Base-by-base conservation (phyloP, 495 filamentous ascomycete genomes). In the Zalerion maritima region DNA sequence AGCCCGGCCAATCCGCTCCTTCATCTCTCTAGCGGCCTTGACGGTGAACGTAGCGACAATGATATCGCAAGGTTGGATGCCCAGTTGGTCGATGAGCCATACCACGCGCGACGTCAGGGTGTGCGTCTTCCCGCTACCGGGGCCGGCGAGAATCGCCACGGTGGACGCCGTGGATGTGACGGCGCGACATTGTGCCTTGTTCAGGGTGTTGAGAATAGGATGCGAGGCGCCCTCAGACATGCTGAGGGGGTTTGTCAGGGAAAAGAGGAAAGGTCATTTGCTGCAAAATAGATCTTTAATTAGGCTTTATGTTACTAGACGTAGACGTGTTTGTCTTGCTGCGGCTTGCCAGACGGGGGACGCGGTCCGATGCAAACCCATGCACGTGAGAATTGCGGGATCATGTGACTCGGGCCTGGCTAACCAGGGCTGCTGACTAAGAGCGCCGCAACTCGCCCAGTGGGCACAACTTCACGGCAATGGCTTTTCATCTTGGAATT, bases 41-140 rank as follows among this genome's bases (percentile, higher is more conserved):
- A 93, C 81, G 2, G 91, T 99, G 48, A 99, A 99, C 1, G 91
- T 99, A 36, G 87, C 87, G 32, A 93, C 91, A 24, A 99, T 75
- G 47, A 99, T 71, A 62, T 96, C 89, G 60, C 83, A 77, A 40
- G 91, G 86, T 23, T 72, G 72, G 42, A 82, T 73, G 18, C 74
- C 69, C 38, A 80, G 58, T 39, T 80, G 62, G n/a, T 71, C 65
- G 28, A 99, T 70, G n/a, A 96, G 71, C 62, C 91, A 93, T 33
- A 87, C 91, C 31, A 93, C 84, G 33, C 91, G 76, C 21, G 91
- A 79, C 0, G 87, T 96, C 20, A 99, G 67, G 3, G 91, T 96
- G 56, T 94, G 87, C 6, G 91, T 99, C 56, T 99, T 99, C 15
- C 91, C 91, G 20, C 65, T 69, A 11, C 67, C 79, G 15, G 79